Conservation (phyloP, 2,329 filamentous ascomycete species). For the Paecilomyces sp. region DNA sequence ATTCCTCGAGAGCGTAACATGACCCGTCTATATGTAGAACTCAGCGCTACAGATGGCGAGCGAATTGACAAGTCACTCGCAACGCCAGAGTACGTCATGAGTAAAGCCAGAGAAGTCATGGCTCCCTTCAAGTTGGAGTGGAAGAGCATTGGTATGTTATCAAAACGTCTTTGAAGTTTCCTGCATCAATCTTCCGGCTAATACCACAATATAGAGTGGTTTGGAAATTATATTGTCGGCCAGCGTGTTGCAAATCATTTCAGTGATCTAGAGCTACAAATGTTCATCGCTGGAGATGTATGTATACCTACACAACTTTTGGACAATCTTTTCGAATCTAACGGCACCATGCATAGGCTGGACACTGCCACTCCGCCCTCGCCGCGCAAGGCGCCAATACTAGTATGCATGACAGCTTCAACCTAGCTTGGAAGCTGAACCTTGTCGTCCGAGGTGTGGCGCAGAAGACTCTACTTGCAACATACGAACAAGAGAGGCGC, state of each 20-base stretch:
- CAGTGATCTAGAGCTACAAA: constrained; percentile 30
- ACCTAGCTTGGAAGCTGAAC: constrained; percentile 29
- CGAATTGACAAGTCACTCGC: constrained; percentile 24
- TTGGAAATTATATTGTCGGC: constrained; percentile 44
- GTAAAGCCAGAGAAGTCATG: constrained; percentile 37
- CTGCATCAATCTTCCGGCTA: background rate
- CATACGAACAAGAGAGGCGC: constrained; percentile 23
- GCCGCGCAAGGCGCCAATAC: constrained; percentile 29
- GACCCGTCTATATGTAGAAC: constrained; percentile 54
- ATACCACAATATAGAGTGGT: constrained; percentile 35
- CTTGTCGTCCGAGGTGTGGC: constrained; percentile 18
- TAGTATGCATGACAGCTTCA: constrained; percentile 30
- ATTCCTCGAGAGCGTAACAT: constrained; percentile 67
- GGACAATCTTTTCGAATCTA: background rate
- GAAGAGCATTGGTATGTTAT: constrained; percentile 29
- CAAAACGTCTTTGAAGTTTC: background rate
- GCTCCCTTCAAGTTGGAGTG: constrained; percentile 39
- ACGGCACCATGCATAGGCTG: constrained; percentile 12
- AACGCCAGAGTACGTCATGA: constrained; percentile 64
- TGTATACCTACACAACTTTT: constrained; percentile 1
- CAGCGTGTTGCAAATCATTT: constrained; percentile 43
- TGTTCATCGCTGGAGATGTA: constrained; percentile 46
- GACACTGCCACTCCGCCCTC: constrained; percentile 23
- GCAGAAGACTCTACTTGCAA: constrained; percentile 14
- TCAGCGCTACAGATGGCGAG: constrained; percentile 18